These are phyloP conservation scores for Trichopus zeylanicus DNA, from an alignment of 116 monocot genomes.

Conservation along the genomic window DNA sequence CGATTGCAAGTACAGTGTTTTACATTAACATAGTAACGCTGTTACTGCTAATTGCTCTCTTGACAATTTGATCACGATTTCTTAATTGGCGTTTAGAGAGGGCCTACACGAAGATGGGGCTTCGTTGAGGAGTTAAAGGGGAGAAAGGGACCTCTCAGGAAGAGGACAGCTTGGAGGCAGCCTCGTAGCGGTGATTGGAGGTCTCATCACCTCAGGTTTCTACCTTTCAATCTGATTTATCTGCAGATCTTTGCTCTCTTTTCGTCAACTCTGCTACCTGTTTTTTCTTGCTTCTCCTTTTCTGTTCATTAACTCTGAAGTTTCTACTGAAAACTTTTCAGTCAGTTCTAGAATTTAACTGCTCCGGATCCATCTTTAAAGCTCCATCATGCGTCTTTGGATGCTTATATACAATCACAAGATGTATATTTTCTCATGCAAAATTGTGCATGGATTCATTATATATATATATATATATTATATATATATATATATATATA, in stretches of 20 bases:
- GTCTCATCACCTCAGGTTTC: neutral
- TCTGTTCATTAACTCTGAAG: no score
- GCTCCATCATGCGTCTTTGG: no score
- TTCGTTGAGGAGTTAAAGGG: constrained; percentile 8
- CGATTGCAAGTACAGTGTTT: no score
- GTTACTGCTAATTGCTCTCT: neutral
- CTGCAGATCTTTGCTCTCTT: neutral
- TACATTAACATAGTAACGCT: neutral
- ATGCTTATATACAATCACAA: no score
- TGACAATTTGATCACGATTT: neutral
- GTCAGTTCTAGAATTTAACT: no score
- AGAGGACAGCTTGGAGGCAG: neutral
- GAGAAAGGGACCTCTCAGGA: constrained; percentile 12
- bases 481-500: no score
- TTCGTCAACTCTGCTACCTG: neutral
- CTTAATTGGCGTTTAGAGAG: neutral
- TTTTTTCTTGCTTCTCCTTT: neutral
- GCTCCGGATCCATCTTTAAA: no score
- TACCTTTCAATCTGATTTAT: neutral
- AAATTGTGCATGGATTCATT: no score
- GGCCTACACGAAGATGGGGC: constrained; percentile 9
- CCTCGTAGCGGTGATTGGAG: neutral
- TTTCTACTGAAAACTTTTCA: no score
- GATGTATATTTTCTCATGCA: no score
- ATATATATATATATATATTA: no score